Base-by-base conservation (phyloP, 805 yeast species). In the Monosporozyma solicola region DNA sequence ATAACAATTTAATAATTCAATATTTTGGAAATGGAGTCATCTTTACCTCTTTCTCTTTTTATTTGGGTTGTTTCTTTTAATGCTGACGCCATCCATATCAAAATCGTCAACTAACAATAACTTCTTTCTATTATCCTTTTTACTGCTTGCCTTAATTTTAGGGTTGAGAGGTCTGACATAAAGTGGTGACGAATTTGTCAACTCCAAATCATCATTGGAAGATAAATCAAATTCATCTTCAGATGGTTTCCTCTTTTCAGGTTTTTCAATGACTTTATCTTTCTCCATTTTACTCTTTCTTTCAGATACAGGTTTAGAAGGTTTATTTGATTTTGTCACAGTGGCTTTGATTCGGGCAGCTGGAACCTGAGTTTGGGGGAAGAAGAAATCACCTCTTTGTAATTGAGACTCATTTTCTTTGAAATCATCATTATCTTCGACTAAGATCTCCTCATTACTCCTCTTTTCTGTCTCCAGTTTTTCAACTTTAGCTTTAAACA, bases 181-280 rank as follows among this genome's bases (percentile, higher is more conserved):
- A n/a, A 61, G 57, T 5, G 65, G 68, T 10, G 69, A 67, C 3
- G 71, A 68, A 47, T 62, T 59, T 0, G 70, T 63, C 47, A 65
- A 52, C 50, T 67, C 71, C 5, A 66, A 54, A 51, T 65, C 71
- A 51, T 66, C 70, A 49, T 59, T 62, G 3, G 61, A 48, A 9
- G 70, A 62, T 20, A 67, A 57, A 43, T 66, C 70, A 51, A 67
- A 67, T 31, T 60, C 66, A 54, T 67, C 71, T n/a, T 51, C 48
- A 3, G 35, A 15, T 33, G 32, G 48, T 32, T 33, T 25, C 25
- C 31, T 43, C 31, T 43, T 24, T 43, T 43, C 31, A 5, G 4
- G 10, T 11, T 9, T 35, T 35, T 35, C 39, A 35, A 35, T 35
- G 5, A 15, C 16, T 16, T 35, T 11, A 5, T 15, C 16, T 35